These are phyloP conservation scores for Cryomyces minteri DNA, from an alignment of 495 filamentous ascomycete species.

Conservation along the genomic window DNA sequence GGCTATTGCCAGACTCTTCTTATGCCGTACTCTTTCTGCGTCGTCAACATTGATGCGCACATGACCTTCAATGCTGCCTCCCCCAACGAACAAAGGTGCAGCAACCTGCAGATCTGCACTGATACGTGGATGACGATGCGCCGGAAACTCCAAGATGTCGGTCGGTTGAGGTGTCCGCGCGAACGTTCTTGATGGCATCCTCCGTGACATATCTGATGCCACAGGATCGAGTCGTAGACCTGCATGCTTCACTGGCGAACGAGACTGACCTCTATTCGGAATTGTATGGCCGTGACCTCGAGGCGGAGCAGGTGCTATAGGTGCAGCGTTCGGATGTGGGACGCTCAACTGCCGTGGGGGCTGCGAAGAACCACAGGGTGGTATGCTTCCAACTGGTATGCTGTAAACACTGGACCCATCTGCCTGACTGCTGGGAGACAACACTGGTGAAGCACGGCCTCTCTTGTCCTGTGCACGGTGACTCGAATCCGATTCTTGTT, in stretches of 20 bases:
- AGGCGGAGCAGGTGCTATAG: constrained; percentile 2
- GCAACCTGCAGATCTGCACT: constrained; percentile 17
- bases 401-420: constrained; percentile 18
- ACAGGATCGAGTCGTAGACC: constrained; percentile 12
- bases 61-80: constrained; percentile 20
- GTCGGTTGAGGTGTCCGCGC: constrained; percentile 9
- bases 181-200: constrained; percentile 17
- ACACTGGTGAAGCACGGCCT: constrained; percentile 7
- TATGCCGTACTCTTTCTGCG: constrained; percentile 14
- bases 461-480: background rate
- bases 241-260: constrained; percentile 17
- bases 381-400: constrained; percentile 18
- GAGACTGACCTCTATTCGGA: constrained; percentile 11
- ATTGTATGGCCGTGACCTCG: constrained; percentile 11
- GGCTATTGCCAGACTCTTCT: constrained; percentile 17
- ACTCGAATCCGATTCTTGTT: background rate
- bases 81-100: constrained; percentile 22
- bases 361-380: constrained; percentile 18
- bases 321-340: constrained; percentile 1
- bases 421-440: constrained; percentile 12
- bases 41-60: constrained; percentile 20
- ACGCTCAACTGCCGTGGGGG: constrained; percentile 1
- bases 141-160: constrained; percentile 19
- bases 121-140: constrained; percentile 19
- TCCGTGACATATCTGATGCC: constrained; percentile 10